A percentile compares a stretch with the other conserved stretches of the same genome.
phyloP scores from a whole-genome alignment of 1,139 yeast species.

The Sugiyamaella neomexicana region DNA sequence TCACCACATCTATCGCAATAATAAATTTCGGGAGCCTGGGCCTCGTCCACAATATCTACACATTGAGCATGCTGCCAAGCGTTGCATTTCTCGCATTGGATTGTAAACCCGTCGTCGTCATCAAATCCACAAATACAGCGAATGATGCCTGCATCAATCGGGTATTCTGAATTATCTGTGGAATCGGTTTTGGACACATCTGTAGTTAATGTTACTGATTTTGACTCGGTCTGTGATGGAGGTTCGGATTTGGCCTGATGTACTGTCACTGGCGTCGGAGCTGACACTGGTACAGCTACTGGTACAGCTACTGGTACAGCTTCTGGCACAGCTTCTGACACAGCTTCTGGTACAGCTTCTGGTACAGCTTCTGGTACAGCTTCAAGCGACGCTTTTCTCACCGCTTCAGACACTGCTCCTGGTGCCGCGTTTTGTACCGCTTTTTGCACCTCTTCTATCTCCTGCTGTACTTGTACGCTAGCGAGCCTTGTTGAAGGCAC shows the following conservation, averaged over 20 bases:
- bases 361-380: background rate
- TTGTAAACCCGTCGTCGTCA: constrained; percentile 93
- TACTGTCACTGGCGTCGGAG: background rate
- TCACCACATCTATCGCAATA: constrained; percentile 76
- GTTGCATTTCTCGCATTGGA: constrained; percentile 88
- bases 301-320: background rate
- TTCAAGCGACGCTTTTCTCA: background rate
- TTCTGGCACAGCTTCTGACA: background rate
- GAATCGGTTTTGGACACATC: too few species aligned
- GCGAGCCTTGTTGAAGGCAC: too few species aligned
- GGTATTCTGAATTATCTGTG: constrained; percentile 19
- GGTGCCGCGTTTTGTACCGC: background rate
- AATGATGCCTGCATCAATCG: constrained; percentile 70
- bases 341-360: background rate
- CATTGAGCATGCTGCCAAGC: constrained; percentile 96
- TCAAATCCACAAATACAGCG: constrained; percentile 88
- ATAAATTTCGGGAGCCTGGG: constrained; percentile 80
- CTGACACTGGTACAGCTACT: background rate
- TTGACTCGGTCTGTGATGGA: constrained; percentile 12
- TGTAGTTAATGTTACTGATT: background rate
- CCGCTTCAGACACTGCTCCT: background rate
- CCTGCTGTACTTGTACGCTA: background rate
- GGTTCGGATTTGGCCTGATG: background rate
- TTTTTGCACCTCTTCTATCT: background rate
- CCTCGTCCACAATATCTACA: constrained; percentile 71